Conservation (phyloP, 208 protist species). For the Crithidia expoeki region DNA sequence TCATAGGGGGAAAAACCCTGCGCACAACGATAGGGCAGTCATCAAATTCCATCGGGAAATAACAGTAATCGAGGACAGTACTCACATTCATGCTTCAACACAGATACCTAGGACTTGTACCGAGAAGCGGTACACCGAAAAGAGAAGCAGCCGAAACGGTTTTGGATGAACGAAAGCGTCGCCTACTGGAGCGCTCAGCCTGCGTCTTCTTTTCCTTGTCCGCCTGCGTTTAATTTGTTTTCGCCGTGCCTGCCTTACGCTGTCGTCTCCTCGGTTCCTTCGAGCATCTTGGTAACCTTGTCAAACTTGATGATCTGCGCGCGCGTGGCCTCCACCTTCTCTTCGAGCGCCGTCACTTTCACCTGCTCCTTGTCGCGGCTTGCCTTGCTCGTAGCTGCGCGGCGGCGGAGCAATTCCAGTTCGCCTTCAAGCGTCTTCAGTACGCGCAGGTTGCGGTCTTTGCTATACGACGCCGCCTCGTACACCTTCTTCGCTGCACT, state of each 20-base stretch:
- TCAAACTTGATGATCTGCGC: slow-evolving; percentile 56
- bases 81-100: too few species aligned
- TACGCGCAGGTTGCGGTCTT: slow-evolving; percentile 47
- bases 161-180: too few species aligned
- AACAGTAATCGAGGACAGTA: too few species aligned
- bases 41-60: too few species aligned
- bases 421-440: slow-evolving; percentile 62
- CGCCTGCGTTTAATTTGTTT: too few species aligned
- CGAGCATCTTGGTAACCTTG: slow-evolving; percentile 40
- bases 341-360: slow-evolving; percentile 48
- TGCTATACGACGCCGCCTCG: slow-evolving; percentile 54
- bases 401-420: slow-evolving; percentile 35
- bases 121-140: too few species aligned
- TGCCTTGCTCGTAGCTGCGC: slow-evolving; percentile 40
- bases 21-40: too few species aligned
- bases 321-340: slow-evolving; percentile 45
- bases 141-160: too few species aligned
- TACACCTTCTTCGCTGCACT: slow-evolving; percentile 56
- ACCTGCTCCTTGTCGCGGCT: slow-evolving; percentile 61
- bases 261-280: slow-evolving; percentile 1
- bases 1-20: too few species aligned
- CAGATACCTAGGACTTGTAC: too few species aligned
- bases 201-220: too few species aligned
- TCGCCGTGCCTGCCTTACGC: slow-evolving; percentile 2
- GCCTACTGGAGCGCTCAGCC: too few species aligned